Evolutionary conservation across 2,329 filamentous ascomycete species (phyloP).

Genomic region (Monilinia vaccinii-corymbosi): DNA sequence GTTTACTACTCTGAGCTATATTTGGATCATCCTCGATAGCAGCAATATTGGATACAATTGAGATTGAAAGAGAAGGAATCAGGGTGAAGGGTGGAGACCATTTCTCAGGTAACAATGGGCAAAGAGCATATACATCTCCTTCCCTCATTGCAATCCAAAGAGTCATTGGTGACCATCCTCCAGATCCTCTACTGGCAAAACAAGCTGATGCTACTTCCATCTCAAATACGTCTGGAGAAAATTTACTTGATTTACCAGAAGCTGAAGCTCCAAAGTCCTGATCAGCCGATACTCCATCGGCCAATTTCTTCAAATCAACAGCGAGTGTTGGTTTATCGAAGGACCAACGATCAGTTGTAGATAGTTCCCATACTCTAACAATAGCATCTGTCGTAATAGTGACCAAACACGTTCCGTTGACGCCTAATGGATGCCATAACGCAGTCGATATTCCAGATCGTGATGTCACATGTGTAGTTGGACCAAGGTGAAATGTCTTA

Average conservation of each 20-base stretch:
- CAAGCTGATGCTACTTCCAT: constrained; percentile 89
- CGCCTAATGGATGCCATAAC: constrained; percentile 87
- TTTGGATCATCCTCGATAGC: constrained; percentile 50
- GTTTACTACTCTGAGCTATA: constrained; percentile 42
- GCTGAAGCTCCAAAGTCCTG: constrained; percentile 75
- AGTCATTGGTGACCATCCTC: constrained; percentile 93
- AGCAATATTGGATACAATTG: constrained; percentile 66
- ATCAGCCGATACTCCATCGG: constrained; percentile 71
- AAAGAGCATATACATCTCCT: constrained; percentile 88
- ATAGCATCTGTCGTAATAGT: constrained; percentile 84
- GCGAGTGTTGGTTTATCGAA: constrained; percentile 78
- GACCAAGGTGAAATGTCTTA: constrained; percentile 85
- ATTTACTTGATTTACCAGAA: constrained; percentile 66
- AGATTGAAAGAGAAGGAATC: constrained; percentile 73
- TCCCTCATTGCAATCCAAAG: constrained; percentile 94
- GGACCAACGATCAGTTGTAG: constrained; percentile 73
- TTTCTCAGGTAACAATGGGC: constrained; percentile 76
- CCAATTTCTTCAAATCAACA: constrained; percentile 81
- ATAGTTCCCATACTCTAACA: constrained; percentile 84
- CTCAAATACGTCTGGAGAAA: constrained; percentile 81
- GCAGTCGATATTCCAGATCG: constrained; percentile 71
- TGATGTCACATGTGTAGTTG: constrained; percentile 83
- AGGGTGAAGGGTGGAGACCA: constrained; percentile 73
- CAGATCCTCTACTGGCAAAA: constrained; percentile 58
- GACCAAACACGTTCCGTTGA: constrained; percentile 71